Percentiles rank a stretch among this genome's conserved stretches.
phyloP scores from a whole-genome alignment of 106 monocot genomes.

The Dactylorhiza incarnata region DNA sequence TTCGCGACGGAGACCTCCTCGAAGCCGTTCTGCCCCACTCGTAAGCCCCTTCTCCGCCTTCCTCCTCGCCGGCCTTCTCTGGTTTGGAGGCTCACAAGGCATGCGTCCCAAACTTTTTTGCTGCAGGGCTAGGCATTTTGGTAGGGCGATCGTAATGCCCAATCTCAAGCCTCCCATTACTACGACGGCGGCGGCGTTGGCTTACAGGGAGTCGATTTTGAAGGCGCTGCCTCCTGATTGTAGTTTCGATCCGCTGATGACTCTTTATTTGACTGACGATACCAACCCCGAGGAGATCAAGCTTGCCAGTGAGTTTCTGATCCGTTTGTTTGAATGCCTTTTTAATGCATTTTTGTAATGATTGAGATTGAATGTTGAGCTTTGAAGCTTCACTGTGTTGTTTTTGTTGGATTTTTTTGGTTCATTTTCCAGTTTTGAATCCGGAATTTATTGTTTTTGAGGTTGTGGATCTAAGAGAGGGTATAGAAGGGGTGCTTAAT shows the following conservation, averaged over 20 bases:
- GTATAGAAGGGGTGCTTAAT: too few relatives aligned
- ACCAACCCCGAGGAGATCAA: slow-evolving; percentile 70
- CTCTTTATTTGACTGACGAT: slow-evolving; percentile 83
- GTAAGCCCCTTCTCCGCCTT: slow-evolving; percentile 11
- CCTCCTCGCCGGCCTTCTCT: background rate
- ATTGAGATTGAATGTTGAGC: background rate
- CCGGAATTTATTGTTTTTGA: too few relatives aligned
- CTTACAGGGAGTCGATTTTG: slow-evolving; percentile 64
- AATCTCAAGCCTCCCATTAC: slow-evolving; percentile 88
- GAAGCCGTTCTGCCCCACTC: slow-evolving; percentile 60
- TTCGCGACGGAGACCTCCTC: slow-evolving; percentile 86
- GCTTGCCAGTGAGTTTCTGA: slow-evolving; percentile 56
- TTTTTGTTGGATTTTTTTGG: background rate
- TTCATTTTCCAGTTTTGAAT: background rate
- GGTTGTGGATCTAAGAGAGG: too few relatives aligned
- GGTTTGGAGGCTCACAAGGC: too few relatives aligned
- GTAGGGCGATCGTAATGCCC: slow-evolving; percentile 93
- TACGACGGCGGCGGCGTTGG: slow-evolving; percentile 56
- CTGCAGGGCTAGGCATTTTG: slow-evolving; percentile 56
- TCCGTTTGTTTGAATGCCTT: background rate
- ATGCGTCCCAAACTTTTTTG: too few relatives aligned
- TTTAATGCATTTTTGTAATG: too few relatives aligned
- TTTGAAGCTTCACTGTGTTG: background rate
- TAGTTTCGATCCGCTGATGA: slow-evolving; percentile 78
- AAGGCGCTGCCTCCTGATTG: slow-evolving; percentile 40